Base-by-base conservation (phyloP, 1,284 basidiomycete species). In the Ganoderma lingzhi region DNA sequence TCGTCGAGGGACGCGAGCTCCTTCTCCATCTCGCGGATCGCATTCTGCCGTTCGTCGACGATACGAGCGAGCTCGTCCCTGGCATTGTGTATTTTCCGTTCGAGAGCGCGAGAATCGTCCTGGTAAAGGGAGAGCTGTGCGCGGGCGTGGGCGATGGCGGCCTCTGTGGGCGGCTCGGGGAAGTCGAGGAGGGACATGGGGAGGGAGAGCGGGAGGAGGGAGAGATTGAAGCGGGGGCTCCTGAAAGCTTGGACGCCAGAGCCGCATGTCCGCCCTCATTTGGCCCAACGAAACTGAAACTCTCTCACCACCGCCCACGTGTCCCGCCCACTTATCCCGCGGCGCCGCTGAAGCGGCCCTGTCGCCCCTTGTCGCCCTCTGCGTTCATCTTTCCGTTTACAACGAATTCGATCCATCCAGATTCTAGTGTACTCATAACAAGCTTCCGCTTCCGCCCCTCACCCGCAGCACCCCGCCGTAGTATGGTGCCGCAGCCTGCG, bases 1-100 rank as follows among this genome's bases (percentile, higher is more conserved):
- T 85, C 80, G 75, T 90, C 84, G 37, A 91, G 73, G 3, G 71
- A 73, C 14, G 76, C 77, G 63, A 84, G 85, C 75, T 91, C 87
- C 44, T 75, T 72, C 73, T 86, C 80, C 74, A 93, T 78, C 55
- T 87, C 84, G 62, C 81, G 80, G 73, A 93, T 91, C 37, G 83
- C 79, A 62, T 78, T 79, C 77, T 81, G 81, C 12, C 85, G 85
- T 66, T 90, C 88, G 15, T 82, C 78, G 59, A 93, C 82, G 73
- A 91, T 83, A 78, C 86, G 83, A 0, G 87, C 84, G 61, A 93
- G 86, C 56, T 83, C 80, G 23, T 82, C 80, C 74, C 91, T 87
- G 28, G 86, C 89, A 1, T 78, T 75, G 59, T 76, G 71, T 61
- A 84, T 82, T 68, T 75, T 76, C 44, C 59, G 65, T 58, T 78